Evolutionary conservation across 2,329 filamentous ascomycete genomes (phyloP), one percentile per base, ranked within the genome.

Genomic region (Akanthomyces dipterigenus): DNA sequence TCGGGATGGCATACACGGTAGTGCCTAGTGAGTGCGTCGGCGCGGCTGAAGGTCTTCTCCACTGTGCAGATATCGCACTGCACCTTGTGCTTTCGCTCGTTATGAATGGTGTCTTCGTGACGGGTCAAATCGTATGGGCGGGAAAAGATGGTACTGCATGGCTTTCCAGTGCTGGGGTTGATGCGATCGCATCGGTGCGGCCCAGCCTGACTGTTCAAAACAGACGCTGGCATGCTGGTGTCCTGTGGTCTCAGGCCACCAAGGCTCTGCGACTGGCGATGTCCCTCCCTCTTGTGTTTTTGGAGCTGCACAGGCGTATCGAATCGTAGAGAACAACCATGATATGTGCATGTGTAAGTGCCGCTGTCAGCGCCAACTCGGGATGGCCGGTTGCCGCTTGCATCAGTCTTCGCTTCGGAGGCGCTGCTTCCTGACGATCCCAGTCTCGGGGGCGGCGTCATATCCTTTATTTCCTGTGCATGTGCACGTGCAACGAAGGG

Each of bases 101-200:
- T 97, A 82, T 98, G 95, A 65, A 98, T 98, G 0, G 95, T 98
- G 67, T 97, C 93, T 73, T 99, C 95, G 71, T 99, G 95, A 24
- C 95, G 84, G 0, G 95, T 99, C 57, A 99, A 82, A 74, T 99
- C 95, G 79, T 99, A 99, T 1, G 95, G 95, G 22, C 95, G 82
- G 1, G 93, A 97, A 75, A 99, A 98, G 59, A 96, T 82, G 0
- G 92, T 96, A 72, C 91, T 93, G 82, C 95, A 98, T 0, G 92
- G 89, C 77, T 97, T 97, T 65, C 91, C 91, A 0, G 95, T 98
- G 65, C 90, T 93, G 1, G 93, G 93, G 75, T 98, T 98, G 76
- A 93, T 91, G 66, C 93, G 87, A 70, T 93, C 90, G 75, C 95
- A 99, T 68, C 88, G 88, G 78, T 98, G 95, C 36, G 95, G 95